A percentile compares a stretch with the other conserved stretches of the same genome.
Conservation (phyloP, 106 monocot species). For the Agapanthus africanus region DNA sequence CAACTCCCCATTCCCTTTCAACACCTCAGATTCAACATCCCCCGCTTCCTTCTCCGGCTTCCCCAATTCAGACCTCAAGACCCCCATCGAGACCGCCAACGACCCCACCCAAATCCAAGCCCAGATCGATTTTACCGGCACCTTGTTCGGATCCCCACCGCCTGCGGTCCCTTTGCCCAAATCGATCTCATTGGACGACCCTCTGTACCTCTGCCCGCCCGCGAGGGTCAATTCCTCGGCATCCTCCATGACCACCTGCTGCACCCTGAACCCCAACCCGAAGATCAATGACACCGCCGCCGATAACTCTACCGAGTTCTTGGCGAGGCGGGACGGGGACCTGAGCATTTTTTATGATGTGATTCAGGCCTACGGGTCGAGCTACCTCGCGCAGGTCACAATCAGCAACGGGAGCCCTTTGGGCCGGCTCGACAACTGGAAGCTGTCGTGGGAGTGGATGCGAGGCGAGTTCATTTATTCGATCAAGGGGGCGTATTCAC, state of each 20-base stretch:
- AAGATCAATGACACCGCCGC: constrained; percentile 8
- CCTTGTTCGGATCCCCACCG: constrained; percentile 37
- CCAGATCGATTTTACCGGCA: constrained; percentile 45
- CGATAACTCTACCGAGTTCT: constrained; percentile 19
- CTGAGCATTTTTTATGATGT: constrained; percentile 78
- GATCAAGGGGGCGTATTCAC: constrained; percentile 57
- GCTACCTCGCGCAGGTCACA: constrained; percentile 72
- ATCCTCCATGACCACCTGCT: constrained; percentile 24
- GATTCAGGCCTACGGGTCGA: constrained; percentile 43
- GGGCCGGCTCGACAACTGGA: constrained; percentile 88
- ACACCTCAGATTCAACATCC: constrained; percentile 26
- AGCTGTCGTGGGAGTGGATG: constrained; percentile 74
- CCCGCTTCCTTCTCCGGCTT: constrained; percentile 68
- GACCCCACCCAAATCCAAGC: constrained; percentile 58
- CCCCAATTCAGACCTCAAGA: constrained; percentile 64
- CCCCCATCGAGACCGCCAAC: constrained; percentile 79
- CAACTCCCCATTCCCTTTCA: constrained; percentile 57
- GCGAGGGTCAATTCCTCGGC: not conserved
- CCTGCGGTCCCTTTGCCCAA: constrained; percentile 34
- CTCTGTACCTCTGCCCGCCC: constrained; percentile 38
- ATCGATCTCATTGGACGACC: constrained; percentile 38
- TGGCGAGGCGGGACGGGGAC: constrained; percentile 52
- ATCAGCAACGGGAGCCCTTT: constrained; percentile 48
- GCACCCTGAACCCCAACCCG: constrained; percentile 35
- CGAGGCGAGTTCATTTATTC: constrained; percentile 62